Conservation (phyloP, 2,329 filamentous ascomycete species). For the Trichophyton rubrum region DNA sequence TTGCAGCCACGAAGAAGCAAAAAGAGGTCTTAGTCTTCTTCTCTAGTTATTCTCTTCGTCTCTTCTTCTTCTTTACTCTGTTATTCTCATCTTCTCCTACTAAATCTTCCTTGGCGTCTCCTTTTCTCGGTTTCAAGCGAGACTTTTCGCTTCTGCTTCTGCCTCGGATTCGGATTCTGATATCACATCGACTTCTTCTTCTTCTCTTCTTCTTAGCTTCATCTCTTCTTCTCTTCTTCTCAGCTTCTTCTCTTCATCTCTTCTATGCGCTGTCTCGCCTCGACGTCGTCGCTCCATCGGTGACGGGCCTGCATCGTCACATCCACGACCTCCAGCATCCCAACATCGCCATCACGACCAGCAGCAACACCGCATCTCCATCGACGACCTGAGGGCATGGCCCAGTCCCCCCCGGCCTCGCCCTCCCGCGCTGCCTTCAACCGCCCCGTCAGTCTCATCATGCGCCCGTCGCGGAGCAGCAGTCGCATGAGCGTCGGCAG, state of each 20-base stretch:
- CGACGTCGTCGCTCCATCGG: slow-evolving; percentile 2
- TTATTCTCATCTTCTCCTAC: not conserved
- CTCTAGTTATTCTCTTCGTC: not conserved
- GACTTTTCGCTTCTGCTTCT: slow-evolving; percentile 2
- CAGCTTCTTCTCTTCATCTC: not conserved
- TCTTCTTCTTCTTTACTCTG: not conserved
- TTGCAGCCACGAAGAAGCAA: not conserved
- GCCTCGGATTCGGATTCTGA: not conserved
- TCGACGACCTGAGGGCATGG: slow-evolving; percentile 36
- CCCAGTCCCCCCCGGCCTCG: slow-evolving; percentile 58
- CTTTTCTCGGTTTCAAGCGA: not conserved
- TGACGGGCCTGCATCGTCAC: not conserved
- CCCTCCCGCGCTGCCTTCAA: slow-evolving; percentile 40
- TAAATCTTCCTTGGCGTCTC: not conserved
- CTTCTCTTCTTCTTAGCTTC: not conserved
- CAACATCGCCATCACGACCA: slow-evolving; percentile 1
- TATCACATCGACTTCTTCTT: slow-evolving; percentile 9
- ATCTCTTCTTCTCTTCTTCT: not conserved
- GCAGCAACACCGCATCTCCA: too few relatives aligned
- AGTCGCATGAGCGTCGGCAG: slow-evolving; percentile 71
- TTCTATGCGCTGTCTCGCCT: not conserved
- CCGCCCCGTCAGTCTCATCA: slow-evolving; percentile 70
- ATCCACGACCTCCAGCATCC: not conserved
- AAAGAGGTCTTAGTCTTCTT: not conserved
- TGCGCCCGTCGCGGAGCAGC: slow-evolving; percentile 62